A percentile compares a stretch with the other conserved stretches of the same genome.
These are phyloP conservation scores for Penicillium herquei DNA, from an alignment of 495 filamentous ascomycete species.

Conservation along the genomic window DNA sequence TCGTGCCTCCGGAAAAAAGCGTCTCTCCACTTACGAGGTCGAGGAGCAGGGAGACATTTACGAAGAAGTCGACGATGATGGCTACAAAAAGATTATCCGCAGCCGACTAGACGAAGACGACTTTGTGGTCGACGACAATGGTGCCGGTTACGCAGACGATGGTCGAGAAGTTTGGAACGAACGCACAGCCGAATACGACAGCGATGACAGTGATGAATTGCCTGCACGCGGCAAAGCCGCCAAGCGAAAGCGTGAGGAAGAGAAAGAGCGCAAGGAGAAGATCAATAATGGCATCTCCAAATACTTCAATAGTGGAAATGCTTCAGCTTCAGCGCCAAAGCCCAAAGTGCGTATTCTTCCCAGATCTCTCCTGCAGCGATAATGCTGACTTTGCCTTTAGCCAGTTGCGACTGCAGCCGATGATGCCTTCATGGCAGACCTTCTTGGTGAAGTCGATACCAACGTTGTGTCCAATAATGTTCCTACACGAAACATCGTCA, in stretches of 20 bases:
- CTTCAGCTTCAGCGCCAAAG: constrained; percentile 64
- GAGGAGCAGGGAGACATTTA: constrained; percentile 83
- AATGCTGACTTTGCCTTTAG: constrained; percentile 21
- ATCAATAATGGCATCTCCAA: constrained; percentile 89
- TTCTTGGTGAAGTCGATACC: constrained; percentile 85
- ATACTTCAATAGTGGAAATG: constrained; percentile 77
- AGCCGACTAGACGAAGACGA: constrained; percentile 89
- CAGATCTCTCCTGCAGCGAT: background rate
- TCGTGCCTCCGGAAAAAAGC: constrained; percentile 85
- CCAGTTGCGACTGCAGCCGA: constrained; percentile 72
- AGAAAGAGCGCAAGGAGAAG: constrained; percentile 78
- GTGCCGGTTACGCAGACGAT: constrained; percentile 92
- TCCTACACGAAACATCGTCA: constrained; percentile 61
- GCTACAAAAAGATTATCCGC: constrained; percentile 93
- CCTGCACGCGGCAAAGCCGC: constrained; percentile 65
- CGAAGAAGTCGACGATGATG: constrained; percentile 95
- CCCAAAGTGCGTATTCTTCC: constrained; percentile 62
- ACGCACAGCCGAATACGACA: constrained; percentile 53
- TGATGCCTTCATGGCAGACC: constrained; percentile 75
- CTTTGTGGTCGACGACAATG: constrained; percentile 95
- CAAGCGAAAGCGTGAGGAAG: constrained; percentile 88
- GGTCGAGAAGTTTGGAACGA: constrained; percentile 96
- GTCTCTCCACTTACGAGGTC: constrained; percentile 83
- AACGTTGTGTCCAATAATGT: constrained; percentile 63
- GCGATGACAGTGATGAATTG: constrained; percentile 65